Conservation (phyloP, 192 early-diverging fungal species). For the Spinellus fusiger region DNA sequence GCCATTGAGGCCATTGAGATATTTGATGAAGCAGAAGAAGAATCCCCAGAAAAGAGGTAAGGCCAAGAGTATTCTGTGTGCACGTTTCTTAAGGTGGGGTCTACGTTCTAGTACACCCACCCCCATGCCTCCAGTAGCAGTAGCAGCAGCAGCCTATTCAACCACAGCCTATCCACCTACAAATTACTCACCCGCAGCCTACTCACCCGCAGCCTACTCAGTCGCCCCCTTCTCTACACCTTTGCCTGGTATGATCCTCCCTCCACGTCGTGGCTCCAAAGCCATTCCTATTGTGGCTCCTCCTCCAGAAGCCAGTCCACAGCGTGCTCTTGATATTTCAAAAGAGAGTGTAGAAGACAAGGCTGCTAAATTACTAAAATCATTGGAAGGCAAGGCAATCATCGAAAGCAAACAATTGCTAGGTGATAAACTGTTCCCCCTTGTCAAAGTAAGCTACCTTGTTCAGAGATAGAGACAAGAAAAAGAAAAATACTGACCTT, state of each 20-base stretch:
- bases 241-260: not conserved
- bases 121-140: not conserved
- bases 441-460: slow-evolving; percentile 30
- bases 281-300: slow-evolving; percentile 24
- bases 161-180: no score
- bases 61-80: not conserved
- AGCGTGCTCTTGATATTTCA: not conserved
- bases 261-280: slow-evolving; percentile 8
- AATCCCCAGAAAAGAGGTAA: slow-evolving; percentile 3
- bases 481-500: not conserved
- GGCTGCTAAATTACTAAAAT: slow-evolving; percentile 22
- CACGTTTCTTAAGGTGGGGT: not conserved
- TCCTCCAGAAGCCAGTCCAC: not conserved
- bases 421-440: slow-evolving; percentile 34
- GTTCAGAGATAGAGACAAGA: not conserved
- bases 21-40: slow-evolving; percentile 18
- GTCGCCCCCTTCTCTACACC: not conserved
- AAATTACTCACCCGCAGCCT: no score
- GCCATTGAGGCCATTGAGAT: slow-evolving; percentile 31
- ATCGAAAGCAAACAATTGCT: slow-evolving; percentile 36
- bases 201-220: no score
- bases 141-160: not conserved
- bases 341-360: slow-evolving; percentile 8
- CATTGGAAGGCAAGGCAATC: slow-evolving; percentile 25
- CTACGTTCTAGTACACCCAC: not conserved